These are phyloP conservation scores for Prototheca stagnorum DNA, from an alignment of 163 green algal species.

Conservation along the genomic window DNA sequence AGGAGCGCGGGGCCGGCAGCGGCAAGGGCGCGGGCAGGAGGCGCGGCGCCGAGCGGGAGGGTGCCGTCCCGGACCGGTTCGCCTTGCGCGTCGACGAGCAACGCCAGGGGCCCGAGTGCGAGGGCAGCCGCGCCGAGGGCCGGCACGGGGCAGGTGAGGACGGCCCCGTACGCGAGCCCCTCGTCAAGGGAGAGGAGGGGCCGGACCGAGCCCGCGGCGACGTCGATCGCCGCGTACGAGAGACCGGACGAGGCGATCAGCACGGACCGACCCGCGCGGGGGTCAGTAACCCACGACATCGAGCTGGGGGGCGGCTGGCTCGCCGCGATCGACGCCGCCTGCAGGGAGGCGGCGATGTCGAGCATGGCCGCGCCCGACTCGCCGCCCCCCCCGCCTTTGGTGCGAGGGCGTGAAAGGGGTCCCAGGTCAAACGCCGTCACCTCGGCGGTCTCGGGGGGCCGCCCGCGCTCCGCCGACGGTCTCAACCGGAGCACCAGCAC, in stretches of 20 bases:
- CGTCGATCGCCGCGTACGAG: background rate
- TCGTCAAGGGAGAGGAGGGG: background rate
- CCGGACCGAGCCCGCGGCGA: background rate
- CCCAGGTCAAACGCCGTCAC: too few species aligned
- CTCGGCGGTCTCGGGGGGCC: too few species aligned
- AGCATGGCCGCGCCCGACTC: too few species aligned
- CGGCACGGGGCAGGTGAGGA: background rate
- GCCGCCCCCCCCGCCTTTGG: too few species aligned
- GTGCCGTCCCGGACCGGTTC: conserved; percentile 7
- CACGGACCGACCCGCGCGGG: background rate
- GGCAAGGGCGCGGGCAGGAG: background rate
- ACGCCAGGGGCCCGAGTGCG: conserved; percentile 12
- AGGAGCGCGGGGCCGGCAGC: background rate
- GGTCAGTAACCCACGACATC: background rate
- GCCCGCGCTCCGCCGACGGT: too few species aligned
- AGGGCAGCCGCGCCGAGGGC: background rate
- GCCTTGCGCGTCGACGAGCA: conserved; percentile 12
- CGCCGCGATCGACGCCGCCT: too few species aligned
- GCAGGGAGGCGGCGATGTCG: too few species aligned
- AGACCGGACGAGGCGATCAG: background rate
- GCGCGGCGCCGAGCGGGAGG: conserved; percentile 9
- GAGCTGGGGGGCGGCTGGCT: too few species aligned
- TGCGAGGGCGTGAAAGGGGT: too few species aligned
- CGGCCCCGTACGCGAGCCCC: background rate
- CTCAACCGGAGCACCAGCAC: too few species aligned